phyloP scores from a whole-genome alignment of 2,329 filamentous ascomycete species.

The Scorias spongiosa region DNA sequence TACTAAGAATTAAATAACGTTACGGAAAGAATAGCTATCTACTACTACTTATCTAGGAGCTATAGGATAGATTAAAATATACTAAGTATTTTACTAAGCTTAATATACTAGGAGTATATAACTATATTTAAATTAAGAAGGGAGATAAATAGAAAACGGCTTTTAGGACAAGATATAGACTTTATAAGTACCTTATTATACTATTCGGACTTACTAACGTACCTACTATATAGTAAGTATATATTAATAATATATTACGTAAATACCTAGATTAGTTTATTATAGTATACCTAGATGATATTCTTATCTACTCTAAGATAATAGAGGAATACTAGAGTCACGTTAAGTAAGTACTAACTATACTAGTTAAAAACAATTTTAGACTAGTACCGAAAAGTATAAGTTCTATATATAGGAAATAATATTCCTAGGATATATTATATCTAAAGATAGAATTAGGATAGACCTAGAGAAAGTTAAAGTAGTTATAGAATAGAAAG shows the following conservation, averaged over 20 bases:
- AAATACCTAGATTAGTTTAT: neutral
- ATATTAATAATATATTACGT: neutral
- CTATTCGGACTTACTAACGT: neutral
- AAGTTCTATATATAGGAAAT: slow-evolving; percentile 16
- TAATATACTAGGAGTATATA: neutral
- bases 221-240: neutral
- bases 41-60: neutral
- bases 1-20: neutral
- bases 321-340: neutral
- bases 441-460: slow-evolving; percentile 11
- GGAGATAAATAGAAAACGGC: neutral
- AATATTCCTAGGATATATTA: slow-evolving; percentile 19
- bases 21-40: neutral
- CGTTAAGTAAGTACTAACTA: neutral
- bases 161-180: neutral
- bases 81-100: neutral
- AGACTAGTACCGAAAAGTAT: slow-evolving; percentile 15
- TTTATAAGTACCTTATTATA: neutral
- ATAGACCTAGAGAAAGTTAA: slow-evolving; percentile 15
- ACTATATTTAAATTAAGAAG: neutral
- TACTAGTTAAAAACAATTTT: neutral
- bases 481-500: slow-evolving; percentile 13
- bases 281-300: neutral
- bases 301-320: neutral
- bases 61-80: slow-evolving; percentile 1